Conservation (phyloP, 2,329 filamentous ascomycete genomes). For the Byssoonygena ceratinophila region DNA sequence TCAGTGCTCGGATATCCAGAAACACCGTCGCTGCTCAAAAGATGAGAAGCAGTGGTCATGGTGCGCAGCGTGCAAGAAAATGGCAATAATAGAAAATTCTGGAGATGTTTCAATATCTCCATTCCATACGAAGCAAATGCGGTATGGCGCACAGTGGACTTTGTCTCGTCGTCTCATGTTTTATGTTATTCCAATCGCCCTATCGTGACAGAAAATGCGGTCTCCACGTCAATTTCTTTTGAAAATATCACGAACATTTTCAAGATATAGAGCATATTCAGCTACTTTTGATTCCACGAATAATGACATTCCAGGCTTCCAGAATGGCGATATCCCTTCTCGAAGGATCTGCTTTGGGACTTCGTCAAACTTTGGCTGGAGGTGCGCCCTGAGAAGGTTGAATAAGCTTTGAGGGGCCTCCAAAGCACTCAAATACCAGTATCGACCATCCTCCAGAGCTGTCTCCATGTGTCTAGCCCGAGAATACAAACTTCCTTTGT, state of each 20-base stretch:
- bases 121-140: no score
- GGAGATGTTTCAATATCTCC: no score
- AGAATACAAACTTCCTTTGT: background rate
- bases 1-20: background rate
- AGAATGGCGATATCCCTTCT: constrained; percentile 10
- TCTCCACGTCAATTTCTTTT: no score
- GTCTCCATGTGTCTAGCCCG: constrained; percentile 1
- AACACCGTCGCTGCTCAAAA: constrained; percentile 6
- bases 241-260: constrained; percentile 12
- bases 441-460: constrained; percentile 8
- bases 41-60: constrained; percentile 8
- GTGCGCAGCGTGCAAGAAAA: background rate
- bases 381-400: constrained; percentile 7
- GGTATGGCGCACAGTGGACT: no score
- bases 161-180: no score
- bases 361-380: constrained; percentile 4
- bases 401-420: constrained; percentile 11
- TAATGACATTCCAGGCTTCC: constrained; percentile 11
- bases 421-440: constrained; percentile 13
- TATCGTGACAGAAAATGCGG: no score
- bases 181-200: background rate
- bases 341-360: background rate
- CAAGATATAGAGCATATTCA: constrained; percentile 1
- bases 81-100: background rate
- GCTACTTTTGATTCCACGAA: constrained; percentile 13